Evolutionary conservation across 1,139 yeast species (phyloP).

Genomic region (Sugiyamaella neomexicana): DNA sequence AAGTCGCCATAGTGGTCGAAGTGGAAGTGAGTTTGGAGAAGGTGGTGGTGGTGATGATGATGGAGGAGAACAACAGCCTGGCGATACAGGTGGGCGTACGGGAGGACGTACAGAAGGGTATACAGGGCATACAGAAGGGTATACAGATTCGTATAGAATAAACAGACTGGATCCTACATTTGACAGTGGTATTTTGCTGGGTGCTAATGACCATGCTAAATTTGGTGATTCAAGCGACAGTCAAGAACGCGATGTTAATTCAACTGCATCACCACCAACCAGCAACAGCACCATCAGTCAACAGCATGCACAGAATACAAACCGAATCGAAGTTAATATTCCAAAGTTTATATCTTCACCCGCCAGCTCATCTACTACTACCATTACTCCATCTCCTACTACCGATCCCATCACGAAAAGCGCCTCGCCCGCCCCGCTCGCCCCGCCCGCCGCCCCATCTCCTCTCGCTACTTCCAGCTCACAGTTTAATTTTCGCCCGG

Average conservation of each 20-base stretch:
- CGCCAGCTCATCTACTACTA: slow-evolving; percentile 1
- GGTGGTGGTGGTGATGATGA: neutral
- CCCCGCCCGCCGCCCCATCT: slow-evolving; percentile 11
- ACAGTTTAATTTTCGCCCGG: slow-evolving; percentile 8
- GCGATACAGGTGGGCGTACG: too few relatives aligned
- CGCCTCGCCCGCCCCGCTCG: slow-evolving; percentile 16
- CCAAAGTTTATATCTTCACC: neutral
- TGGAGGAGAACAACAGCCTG: neutral
- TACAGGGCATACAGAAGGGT: too few relatives aligned
- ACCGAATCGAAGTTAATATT: neutral
- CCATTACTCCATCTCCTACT: neutral
- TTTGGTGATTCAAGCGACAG: too few relatives aligned
- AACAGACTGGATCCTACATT: too few relatives aligned
- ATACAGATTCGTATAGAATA: too few relatives aligned
- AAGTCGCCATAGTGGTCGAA: slow-evolving; percentile 17
- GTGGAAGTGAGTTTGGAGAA: neutral
- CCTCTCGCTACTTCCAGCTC: neutral
- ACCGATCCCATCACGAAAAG: neutral
- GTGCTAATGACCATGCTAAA: too few relatives aligned
- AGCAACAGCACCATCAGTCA: too few relatives aligned
- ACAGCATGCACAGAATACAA: neutral
- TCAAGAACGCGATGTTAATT: too few relatives aligned
- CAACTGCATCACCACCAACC: neutral
- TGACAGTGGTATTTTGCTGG: too few relatives aligned
- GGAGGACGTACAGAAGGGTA: too few relatives aligned